A percentile compares a stretch with the other conserved stretches of the same genome.
Evolutionary conservation across 192 early-diverging fungal genomes (phyloP).

Genomic region (Piromyces sp.): DNA sequence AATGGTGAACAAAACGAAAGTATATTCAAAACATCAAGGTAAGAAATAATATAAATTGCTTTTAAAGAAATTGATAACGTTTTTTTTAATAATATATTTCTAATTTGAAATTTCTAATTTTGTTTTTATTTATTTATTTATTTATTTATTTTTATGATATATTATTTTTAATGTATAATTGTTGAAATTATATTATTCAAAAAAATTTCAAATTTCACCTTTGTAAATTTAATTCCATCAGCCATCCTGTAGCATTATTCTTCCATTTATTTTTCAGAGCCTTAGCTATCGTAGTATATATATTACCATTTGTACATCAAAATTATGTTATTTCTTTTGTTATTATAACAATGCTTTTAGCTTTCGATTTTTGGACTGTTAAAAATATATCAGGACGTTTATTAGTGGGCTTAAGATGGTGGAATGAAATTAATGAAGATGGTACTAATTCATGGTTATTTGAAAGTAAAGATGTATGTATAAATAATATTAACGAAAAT

Average conservation of each 20-base stretch:
- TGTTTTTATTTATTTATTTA: too few relatives aligned
- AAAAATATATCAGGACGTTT: constrained; percentile 95
- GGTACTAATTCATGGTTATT: constrained; percentile 92
- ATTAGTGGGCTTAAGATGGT: constrained; percentile 95
- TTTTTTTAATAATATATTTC: too few relatives aligned
- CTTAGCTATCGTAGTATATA: constrained; percentile 67
- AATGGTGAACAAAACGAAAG: background rate
- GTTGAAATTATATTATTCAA: too few relatives aligned
- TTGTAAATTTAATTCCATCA: too few relatives aligned
- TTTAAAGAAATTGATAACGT: too few relatives aligned
- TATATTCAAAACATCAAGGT: background rate
- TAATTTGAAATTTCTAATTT: too few relatives aligned
- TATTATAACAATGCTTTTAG: constrained; percentile 70
- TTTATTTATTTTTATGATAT: too few relatives aligned
- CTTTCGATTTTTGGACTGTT: constrained; percentile 98
- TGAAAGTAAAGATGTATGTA: constrained; percentile 68
- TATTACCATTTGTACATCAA: constrained; percentile 67
- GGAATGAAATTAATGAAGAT: constrained; percentile 95
- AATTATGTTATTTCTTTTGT: constrained; percentile 83
- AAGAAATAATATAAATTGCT: background rate
- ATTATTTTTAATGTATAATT: too few relatives aligned
- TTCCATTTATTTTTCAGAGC: constrained; percentile 79
- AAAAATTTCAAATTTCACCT: too few relatives aligned
- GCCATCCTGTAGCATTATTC: constrained; percentile 76
- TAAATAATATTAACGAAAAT: too few relatives aligned